These are phyloP conservation scores for Trapa bicornis DNA, from an alignment of 345 rosid genomes.

Conservation along the genomic window DNA sequence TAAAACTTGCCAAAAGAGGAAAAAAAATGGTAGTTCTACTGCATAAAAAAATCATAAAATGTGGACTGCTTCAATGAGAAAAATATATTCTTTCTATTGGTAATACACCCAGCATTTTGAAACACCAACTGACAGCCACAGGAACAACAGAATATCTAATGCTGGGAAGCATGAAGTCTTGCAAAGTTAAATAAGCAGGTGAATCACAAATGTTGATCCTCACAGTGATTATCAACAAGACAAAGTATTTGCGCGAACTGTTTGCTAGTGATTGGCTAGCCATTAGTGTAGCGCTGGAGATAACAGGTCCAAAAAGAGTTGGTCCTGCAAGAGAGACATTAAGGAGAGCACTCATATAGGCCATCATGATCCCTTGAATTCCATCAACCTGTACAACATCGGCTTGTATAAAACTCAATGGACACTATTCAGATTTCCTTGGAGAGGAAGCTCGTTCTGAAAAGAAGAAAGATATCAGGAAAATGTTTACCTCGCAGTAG, in stretches of 20 bases:
- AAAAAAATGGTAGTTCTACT: neutral
- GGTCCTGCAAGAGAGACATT: slow-evolving; percentile 96
- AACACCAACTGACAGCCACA: neutral
- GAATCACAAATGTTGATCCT: slow-evolving; percentile 12
- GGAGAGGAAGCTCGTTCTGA: neutral
- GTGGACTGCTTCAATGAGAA: neutral
- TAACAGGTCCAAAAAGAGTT: slow-evolving; percentile 84
- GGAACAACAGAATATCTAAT: neutral
- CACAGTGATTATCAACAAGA: slow-evolving; percentile 84
- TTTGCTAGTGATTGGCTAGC: slow-evolving; percentile 66
- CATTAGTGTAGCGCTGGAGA: slow-evolving; percentile 50
- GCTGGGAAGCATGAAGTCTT: neutral
- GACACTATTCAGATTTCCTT: neutral
- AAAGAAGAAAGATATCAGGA: slow-evolving; percentile 2
- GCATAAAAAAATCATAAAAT: neutral
- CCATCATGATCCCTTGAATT: slow-evolving; percentile 70
- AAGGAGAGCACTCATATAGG: slow-evolving; percentile 68
- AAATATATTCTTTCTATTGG: neutral
- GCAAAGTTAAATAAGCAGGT: neutral
- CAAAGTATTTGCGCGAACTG: slow-evolving; percentile 49
- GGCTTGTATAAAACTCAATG: neutral
- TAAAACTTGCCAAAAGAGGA: neutral
- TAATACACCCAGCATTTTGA: neutral
- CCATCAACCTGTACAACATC: slow-evolving; percentile 60
- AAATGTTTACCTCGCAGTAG: slow-evolving; percentile 52